A percentile compares a stretch with the other conserved stretches of the same genome.
Conservation (phyloP, 768 basidiomycete genomes). For the Lactifluus subvellereus region DNA sequence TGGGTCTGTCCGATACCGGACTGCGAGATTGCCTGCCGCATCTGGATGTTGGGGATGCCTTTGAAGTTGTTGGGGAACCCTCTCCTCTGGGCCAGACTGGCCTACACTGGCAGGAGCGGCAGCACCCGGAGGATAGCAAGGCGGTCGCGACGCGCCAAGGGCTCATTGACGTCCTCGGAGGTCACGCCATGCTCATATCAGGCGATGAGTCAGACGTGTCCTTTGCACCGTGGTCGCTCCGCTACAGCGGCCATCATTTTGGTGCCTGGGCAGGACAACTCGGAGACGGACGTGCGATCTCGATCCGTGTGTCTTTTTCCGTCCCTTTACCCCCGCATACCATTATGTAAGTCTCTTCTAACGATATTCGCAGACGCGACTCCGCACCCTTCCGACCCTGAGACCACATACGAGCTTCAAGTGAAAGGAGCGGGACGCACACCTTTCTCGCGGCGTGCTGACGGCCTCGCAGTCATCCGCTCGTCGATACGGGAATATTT, state of each 20-base stretch:
- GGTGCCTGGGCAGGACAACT: slow-evolving; percentile 90
- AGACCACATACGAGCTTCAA: slow-evolving; percentile 73
- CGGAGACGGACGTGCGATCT: slow-evolving; percentile 94
- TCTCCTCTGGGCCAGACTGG: slow-evolving; percentile 35
- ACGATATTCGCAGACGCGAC: slow-evolving; percentile 54
- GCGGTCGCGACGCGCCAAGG: slow-evolving; percentile 53
- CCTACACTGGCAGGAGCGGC: slow-evolving; percentile 30
- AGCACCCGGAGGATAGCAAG: slow-evolving; percentile 26
- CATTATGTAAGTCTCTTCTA: background rate
- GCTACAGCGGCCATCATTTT: slow-evolving; percentile 91
- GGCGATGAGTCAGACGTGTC: slow-evolving; percentile 31
- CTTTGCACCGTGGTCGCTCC: slow-evolving; percentile 68
- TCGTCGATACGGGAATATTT: slow-evolving; percentile 93
- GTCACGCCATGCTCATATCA: slow-evolving; percentile 64
- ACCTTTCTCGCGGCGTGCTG: slow-evolving; percentile 87
- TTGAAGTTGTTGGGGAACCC: slow-evolving; percentile 58
- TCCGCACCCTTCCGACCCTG: slow-evolving; percentile 54
- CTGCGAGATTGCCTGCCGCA: slow-evolving; percentile 75
- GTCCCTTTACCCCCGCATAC: background rate
- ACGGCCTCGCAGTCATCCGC: slow-evolving; percentile 89
- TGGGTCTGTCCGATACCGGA: slow-evolving; percentile 66
- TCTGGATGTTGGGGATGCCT: slow-evolving; percentile 82
- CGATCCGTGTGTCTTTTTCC: slow-evolving; percentile 47
- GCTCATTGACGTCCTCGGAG: slow-evolving; percentile 76
- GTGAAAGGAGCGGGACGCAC: slow-evolving; percentile 94